Evolutionary conservation across 495 filamentous ascomycete species (phyloP).

Genomic region (Xylaria longipes): DNA sequence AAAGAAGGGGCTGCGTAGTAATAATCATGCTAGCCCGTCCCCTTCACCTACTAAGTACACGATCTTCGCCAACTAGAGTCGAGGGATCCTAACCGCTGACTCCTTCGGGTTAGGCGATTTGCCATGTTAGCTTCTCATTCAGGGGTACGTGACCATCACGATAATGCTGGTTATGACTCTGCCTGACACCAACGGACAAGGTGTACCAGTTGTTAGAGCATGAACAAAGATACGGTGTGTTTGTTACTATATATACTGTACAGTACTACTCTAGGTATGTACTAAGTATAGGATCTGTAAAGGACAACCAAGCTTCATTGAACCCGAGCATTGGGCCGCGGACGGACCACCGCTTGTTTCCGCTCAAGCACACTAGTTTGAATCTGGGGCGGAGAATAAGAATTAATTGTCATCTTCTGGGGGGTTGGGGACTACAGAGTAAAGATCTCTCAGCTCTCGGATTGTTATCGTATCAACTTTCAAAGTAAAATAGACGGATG

Average conservation of each 20-base stretch:
- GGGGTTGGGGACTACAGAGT: neutral
- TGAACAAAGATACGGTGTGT: neutral
- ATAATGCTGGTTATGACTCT: neutral
- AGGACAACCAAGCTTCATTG: slow-evolving; percentile 1
- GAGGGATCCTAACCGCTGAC: slow-evolving; percentile 21
- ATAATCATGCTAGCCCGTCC: slow-evolving; percentile 14
- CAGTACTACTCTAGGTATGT: neutral
- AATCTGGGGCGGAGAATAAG: neutral
- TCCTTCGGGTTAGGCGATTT: slow-evolving; percentile 20
- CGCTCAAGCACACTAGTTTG: neutral
- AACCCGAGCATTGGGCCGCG: neutral
- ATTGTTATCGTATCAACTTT: neutral
- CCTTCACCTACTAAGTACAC: slow-evolving; percentile 19
- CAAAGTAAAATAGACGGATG: too few relatives aligned
- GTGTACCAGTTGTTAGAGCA: slow-evolving; percentile 9
- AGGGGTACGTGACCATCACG: slow-evolving; percentile 4
- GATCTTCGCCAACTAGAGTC: slow-evolving; percentile 22
- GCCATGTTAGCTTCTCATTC: slow-evolving; percentile 14
- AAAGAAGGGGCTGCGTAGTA: slow-evolving; percentile 22
- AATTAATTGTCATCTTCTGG: slow-evolving; percentile 17
- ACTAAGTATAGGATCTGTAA: too few relatives aligned
- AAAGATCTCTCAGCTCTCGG: neutral
- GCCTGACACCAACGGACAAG: neutral
- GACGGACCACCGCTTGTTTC: neutral
- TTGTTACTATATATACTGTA: neutral